Conservation (phyloP, 2,329 filamentous ascomycete species). For the Blastomyces parvus region DNA sequence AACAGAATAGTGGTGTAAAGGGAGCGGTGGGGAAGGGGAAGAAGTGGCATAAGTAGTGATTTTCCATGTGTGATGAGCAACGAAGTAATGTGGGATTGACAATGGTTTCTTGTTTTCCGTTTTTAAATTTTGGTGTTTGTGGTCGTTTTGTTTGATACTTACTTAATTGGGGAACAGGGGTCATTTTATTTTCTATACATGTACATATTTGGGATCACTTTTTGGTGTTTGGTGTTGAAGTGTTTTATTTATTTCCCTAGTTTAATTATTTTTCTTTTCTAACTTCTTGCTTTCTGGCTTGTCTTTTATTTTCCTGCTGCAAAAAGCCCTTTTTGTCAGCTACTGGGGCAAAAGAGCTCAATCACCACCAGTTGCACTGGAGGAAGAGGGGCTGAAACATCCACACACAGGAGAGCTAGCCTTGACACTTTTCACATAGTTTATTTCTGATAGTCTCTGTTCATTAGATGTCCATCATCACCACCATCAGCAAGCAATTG, state of each 20-base stretch:
- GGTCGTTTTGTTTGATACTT: neutral
- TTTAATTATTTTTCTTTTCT: neutral
- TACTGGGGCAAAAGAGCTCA: no score
- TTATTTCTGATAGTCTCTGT: conserved; percentile 7
- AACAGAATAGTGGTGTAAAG: conserved; percentile 8
- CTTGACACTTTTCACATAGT: conserved; percentile 3
- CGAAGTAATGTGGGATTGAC: neutral
- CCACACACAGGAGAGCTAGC: no score
- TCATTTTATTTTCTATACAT: neutral
- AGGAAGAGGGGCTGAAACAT: no score
- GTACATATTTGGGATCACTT: neutral
- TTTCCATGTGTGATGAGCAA: conserved; percentile 1
- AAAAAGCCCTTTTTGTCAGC: no score
- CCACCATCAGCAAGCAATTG: neutral
- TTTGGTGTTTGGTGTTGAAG: neutral
- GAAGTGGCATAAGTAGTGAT: conserved; percentile 30
- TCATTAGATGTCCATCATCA: neutral
- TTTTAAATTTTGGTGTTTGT: neutral
- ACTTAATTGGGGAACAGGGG: neutral
- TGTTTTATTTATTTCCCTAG: neutral
- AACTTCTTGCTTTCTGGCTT: neutral
- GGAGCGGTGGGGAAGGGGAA: conserved; percentile 19
- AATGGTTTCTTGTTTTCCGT: neutral
- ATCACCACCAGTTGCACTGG: no score
- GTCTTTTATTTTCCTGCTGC: neutral